Evolutionary conservation across 495 filamentous ascomycete species (phyloP).

Genomic region (Trichoderma erinaceum): DNA sequence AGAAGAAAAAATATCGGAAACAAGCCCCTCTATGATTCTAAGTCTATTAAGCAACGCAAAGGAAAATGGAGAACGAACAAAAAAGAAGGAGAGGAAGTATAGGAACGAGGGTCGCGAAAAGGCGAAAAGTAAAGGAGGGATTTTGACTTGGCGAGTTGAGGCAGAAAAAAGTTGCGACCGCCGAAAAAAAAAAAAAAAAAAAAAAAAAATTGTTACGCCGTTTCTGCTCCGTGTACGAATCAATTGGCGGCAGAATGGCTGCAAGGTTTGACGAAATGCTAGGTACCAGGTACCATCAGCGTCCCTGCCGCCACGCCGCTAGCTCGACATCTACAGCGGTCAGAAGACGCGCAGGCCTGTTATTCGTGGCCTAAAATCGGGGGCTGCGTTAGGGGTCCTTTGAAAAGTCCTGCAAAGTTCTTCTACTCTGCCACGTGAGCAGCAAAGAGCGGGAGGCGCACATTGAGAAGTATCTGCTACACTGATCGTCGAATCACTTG

Average conservation of each 20-base stretch:
- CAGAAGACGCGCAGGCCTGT: background rate
- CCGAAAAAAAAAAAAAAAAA: background rate
- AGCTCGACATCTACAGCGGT: background rate
- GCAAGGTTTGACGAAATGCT: constrained; percentile 4
- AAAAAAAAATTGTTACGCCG: background rate
- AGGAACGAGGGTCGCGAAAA: background rate
- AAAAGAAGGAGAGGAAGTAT: background rate
- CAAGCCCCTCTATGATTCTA: constrained; percentile 6
- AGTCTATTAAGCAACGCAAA: background rate
- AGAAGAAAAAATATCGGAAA: constrained; percentile 13
- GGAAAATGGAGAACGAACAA: background rate
- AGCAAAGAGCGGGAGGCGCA: background rate
- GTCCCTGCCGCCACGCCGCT: background rate
- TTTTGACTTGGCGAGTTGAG: background rate
- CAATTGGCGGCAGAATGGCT: background rate
- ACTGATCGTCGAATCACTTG: no score
- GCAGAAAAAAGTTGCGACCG: background rate
- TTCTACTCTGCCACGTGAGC: background rate
- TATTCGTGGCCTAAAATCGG: background rate
- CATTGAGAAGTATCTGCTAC: no score
- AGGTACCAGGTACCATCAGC: background rate
- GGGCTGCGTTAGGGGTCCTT: background rate
- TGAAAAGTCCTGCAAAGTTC: background rate
- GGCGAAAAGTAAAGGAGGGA: background rate
- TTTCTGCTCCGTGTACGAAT: no score